Evolutionary conservation across 805 yeast species (phyloP), one percentile per base, ranked within the genome.

Genomic region (Candida tammaniensis): DNA sequence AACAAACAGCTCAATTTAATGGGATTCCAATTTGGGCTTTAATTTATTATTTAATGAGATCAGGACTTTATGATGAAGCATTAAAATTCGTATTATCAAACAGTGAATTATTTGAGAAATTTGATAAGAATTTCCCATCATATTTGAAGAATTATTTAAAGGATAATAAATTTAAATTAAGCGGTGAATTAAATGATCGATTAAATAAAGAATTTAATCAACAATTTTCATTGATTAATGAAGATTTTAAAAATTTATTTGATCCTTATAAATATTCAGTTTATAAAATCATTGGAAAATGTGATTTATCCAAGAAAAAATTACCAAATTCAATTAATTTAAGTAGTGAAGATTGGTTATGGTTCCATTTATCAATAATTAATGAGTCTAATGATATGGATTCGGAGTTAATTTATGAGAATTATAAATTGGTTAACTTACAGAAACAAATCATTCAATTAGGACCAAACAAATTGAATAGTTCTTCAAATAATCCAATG

Each of bases 11-110:
- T 36, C 51, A 51, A 35, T 80, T 87, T 16, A 89, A 91, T 58
- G 88, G 88, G 12, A 67, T 76, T 1, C 98, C 98, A 7, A 76
- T 93, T n/a, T 91, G 98, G 98, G 96, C 96, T 0, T 62, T 87
- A 24, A 61, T 93, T 8, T 93, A 83, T 54, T 91, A 86, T 57
- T 66, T 91, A 42, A 57, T 93, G 33, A 78, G 98, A 51, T 80
- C 91, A 3, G 98, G 98, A 2, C 75, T 84, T 44, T 62, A 76
- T 43, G 65, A 76, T 30, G 98, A 89, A 45, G 96, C 96, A 0
- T 62, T 84, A 20, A 79, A 78, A 24, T 74, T 85, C 33, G 80
- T 86, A 2, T 50, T 69, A 4, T 72, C 75, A 30, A 77, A 86
- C 51, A 76, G 74, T 42, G 79, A 80, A 25, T 75, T 83, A 13